Base-by-base conservation (phyloP, 2,329 filamentous ascomycete species). In the Cercospora sesami region DNA sequence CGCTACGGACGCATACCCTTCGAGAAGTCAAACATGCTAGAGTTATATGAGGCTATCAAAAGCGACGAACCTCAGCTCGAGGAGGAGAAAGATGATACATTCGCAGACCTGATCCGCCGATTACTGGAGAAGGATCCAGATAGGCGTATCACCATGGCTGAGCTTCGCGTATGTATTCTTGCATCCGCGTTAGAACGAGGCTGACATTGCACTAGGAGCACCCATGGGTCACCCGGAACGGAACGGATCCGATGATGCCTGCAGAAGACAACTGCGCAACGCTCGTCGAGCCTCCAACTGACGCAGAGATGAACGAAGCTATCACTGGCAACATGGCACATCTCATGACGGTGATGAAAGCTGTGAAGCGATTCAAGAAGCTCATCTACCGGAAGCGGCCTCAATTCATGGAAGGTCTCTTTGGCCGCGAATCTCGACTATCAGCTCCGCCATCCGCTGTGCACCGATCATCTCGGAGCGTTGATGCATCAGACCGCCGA, bases 251-350 rank as follows among this genome's bases (percentile, higher is more conserved):
- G 69, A 83, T 99, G 14, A 84, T 98, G 12, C 87, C 92, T 7
- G 86, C 87, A 55, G 91, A 93, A 71, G 94, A 97, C 76, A 99
- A 99, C 74, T 96, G 92, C 53, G 87, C 90, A 10, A 86, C 93
- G 71, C 82, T 93, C 16, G 84, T 98, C 33, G 92, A 93, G 69
- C 87, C 89, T 5, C 94, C 94, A 0, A 98, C 94, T 66, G 91
- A 95, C 73, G 89, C 94, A 65, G 95, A 99, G 80, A 87, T 97
- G 76, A 93, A 93, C 74, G 89, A 91, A 71, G 95, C 95, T 14
- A 96, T 98, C 71, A 98, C 95, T 2, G 88, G 87, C 26, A 96
- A 93, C 76, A 93, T 98, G 86, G 90, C 90, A 68, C 90, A 95
- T 76, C 84, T 98, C 2, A 84, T 98, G 66, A 92, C 89, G 63